phyloP scores from a whole-genome alignment of 2,329 filamentous ascomycete species.

The Decorospora gaudefroyi region DNA sequence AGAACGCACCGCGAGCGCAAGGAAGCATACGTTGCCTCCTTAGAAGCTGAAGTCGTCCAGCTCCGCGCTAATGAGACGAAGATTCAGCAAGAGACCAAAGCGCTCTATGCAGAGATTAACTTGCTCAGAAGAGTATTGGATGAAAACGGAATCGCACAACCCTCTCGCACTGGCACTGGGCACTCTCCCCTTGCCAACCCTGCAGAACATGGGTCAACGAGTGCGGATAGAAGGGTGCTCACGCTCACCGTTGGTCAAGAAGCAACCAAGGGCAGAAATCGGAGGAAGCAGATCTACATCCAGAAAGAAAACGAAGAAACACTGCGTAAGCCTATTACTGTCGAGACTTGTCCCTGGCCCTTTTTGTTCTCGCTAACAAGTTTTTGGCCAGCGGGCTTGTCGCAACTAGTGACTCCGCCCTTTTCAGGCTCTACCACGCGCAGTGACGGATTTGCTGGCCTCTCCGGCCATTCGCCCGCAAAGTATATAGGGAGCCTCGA shows the following conservation, averaged over 20 bases:
- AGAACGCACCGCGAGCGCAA: conserved; percentile 44
- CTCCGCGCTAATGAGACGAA: conserved; percentile 40
- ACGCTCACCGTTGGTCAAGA: background rate
- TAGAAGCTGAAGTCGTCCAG: conserved; percentile 37
- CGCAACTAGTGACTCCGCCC: background rate
- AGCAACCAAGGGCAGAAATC: conserved; percentile 2
- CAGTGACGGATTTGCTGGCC: background rate
- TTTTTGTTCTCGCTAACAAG: background rate
- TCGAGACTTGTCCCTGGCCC: background rate
- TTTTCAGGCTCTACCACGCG: conserved; percentile 1
- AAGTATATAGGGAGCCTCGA: conserved; percentile 19
- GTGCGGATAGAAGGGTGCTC: background rate
- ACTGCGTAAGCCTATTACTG: background rate
- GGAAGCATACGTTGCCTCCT: conserved; percentile 38
- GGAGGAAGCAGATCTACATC: conserved; percentile 7
- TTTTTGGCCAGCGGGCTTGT: background rate
- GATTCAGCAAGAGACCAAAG: conserved; percentile 32
- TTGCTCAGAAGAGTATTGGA: conserved; percentile 26
- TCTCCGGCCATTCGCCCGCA: background rate
- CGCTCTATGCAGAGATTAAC: conserved; percentile 30
- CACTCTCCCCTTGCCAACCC: background rate
- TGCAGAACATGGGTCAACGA: background rate
- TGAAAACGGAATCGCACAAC: conserved; percentile 22
- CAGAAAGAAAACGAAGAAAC: background rate
- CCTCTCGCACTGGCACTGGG: background rate